A percentile compares a stretch with the other conserved stretches of the same genome.
These are phyloP conservation scores for Myriosclerotinia curreyana DNA, from an alignment of 2,329 filamentous ascomycete genomes.

Conservation along the genomic window DNA sequence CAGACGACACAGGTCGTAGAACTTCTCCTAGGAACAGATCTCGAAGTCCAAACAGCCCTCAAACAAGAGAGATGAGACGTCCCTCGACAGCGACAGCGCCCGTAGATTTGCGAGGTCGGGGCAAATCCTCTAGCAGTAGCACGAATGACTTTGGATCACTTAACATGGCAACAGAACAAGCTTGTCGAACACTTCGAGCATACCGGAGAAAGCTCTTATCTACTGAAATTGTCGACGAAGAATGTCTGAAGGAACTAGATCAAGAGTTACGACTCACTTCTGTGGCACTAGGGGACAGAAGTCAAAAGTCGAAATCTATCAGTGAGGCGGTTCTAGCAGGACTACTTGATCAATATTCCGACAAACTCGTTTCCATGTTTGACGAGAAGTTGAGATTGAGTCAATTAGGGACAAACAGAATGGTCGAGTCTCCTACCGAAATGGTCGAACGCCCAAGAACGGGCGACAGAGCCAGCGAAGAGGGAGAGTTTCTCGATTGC, in stretches of 20 bases:
- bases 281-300: slow-evolving; percentile 49
- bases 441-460: slow-evolving; percentile 32
- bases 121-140: slow-evolving; percentile 43
- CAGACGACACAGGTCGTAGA: slow-evolving; percentile 34
- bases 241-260: slow-evolving; percentile 60
- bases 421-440: slow-evolving; percentile 16
- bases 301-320: slow-evolving; percentile 45
- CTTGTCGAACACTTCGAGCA: slow-evolving; percentile 58
- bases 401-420: slow-evolving; percentile 28
- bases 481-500: slow-evolving; percentile 18
- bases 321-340: slow-evolving; percentile 59
- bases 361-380: slow-evolving; percentile 66
- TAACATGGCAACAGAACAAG: slow-evolving; percentile 62
- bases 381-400: slow-evolving; percentile 65
- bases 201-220: slow-evolving; percentile 62
- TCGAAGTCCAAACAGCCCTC: slow-evolving; percentile 33
- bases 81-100: slow-evolving; percentile 56
- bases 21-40: slow-evolving; percentile 32
- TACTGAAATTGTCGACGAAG: slow-evolving; percentile 53
- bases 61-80: slow-evolving; percentile 42
- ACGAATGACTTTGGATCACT: slow-evolving; percentile 53
- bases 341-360: slow-evolving; percentile 72
- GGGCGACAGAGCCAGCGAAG: slow-evolving; percentile 22
- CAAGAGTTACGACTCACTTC: slow-evolving; percentile 62
- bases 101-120: slow-evolving; percentile 48